Evolutionary conservation across 495 filamentous ascomycete genomes (phyloP), one percentile per base, ranked within the genome.

Genomic region (Podospora didyma): DNA sequence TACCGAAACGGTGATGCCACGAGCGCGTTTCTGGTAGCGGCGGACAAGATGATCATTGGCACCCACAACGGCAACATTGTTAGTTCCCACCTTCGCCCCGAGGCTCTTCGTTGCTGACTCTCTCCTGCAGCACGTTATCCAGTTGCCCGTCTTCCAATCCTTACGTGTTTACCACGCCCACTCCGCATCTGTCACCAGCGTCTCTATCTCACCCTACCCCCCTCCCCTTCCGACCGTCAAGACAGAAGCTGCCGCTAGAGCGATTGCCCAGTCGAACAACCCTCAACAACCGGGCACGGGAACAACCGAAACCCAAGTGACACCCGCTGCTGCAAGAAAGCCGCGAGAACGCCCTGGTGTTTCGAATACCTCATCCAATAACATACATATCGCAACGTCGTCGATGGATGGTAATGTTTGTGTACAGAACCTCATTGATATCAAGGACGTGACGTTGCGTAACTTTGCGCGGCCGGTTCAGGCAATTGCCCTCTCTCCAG

Each of bases 1-100:
- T 98, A 97, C 75, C 85, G 90, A 49, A 96, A 95, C 75, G 92
- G 90, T 54, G 94, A 98, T 79, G 88, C 90, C 56, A 96, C 93
- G 34, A 96, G 92, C 72, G 76, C 89, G 9, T 95, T 92, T 64
- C 73, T 94, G 26, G 89, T 94, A 48, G 89, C 89, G 20, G 93
- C 91, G 23, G 94, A 97, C 76, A 97, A 96, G 75, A 96, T 97
- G 92, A 87, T 97, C 53, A 76, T 95, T 59, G 94, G 94, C 60
- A 96, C 95, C 3, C 94, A 98, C 71, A 97, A 96, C 73, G 94
- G 94, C 61, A 96, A 94, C 64, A 90, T 97, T 62, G 92, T 96
- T 79, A 82, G 89, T 54, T 14, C 7, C 46, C 17, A 41, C 34
- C 19, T 11, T 20, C 23, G 7, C n/a, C 28, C 17, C 9, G 17